These are phyloP conservation scores for Solanum tarapatanum DNA, from an alignment of 257 asterid genomes.

Conservation along the genomic window DNA sequence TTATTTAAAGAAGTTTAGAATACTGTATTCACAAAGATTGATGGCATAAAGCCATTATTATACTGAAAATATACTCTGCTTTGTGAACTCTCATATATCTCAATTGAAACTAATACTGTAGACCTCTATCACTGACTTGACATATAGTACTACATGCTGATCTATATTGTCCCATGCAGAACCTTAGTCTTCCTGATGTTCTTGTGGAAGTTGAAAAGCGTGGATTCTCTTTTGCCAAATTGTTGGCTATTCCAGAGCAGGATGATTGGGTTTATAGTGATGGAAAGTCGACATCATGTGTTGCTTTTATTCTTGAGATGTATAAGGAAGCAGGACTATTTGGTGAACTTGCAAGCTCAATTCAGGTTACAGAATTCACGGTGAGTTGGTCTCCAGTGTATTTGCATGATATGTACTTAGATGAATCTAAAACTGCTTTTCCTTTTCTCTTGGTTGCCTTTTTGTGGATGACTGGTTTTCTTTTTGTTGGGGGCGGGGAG, in stretches of 20 bases:
- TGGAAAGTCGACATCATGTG: constrained; percentile 83
- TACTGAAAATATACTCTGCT: not conserved
- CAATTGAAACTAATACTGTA: not conserved
- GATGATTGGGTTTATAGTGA: constrained; percentile 81
- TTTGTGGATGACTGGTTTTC: not conserved
- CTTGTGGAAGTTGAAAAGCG: constrained; percentile 82
- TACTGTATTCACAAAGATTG: not conserved
- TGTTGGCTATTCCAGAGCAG: constrained; percentile 73
- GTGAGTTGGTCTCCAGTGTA: constrained; percentile 27
- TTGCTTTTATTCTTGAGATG: constrained; percentile 80
- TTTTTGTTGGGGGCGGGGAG: not conserved
- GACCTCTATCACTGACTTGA: not conserved
- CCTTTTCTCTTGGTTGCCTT: not conserved
- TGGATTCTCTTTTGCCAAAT: constrained; percentile 70
- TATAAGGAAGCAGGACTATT: constrained; percentile 92
- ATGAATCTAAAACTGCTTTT: not conserved
- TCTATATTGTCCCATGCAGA: constrained; percentile 28
- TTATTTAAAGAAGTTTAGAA: not conserved
- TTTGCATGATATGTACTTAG: not conserved
- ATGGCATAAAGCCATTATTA: not conserved
- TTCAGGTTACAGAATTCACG: constrained; percentile 93
- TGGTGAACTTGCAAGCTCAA: constrained; percentile 54
- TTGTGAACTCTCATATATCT: not conserved
- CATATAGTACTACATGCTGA: not conserved
- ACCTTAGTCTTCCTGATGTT: constrained; percentile 62